phyloP scores from a whole-genome alignment of 805 yeast genomes.

The Maudiozyma pseudohumilis region DNA sequence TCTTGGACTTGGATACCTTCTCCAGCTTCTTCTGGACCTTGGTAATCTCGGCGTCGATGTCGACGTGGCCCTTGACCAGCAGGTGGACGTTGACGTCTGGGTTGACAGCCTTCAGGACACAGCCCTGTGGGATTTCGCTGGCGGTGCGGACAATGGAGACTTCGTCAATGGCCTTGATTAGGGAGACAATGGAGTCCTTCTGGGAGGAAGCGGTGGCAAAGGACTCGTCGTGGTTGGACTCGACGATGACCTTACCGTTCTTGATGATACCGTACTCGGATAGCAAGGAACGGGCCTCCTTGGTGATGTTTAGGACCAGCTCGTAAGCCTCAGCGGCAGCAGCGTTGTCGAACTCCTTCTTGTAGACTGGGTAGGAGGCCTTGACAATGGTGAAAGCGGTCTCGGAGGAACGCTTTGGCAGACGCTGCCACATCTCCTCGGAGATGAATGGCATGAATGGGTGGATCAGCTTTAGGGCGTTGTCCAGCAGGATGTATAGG shows the following conservation, averaged over 20 bases:
- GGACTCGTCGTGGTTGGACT: slow-evolving; percentile 41
- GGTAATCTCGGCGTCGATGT: slow-evolving; percentile 78
- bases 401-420: slow-evolving; percentile 78
- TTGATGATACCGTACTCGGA: slow-evolving; percentile 84
- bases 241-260: slow-evolving; percentile 79
- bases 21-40: slow-evolving; percentile 73
- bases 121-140: slow-evolving; percentile 71
- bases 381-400: slow-evolving; percentile 59
- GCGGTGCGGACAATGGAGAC: slow-evolving; percentile 51
- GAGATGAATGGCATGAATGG: slow-evolving; percentile 98
- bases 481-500: slow-evolving; percentile 83
- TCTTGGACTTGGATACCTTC: slow-evolving; percentile 50
- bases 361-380: slow-evolving; percentile 69
- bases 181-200: slow-evolving; percentile 76
- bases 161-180: slow-evolving; percentile 81
- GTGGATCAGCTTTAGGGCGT: slow-evolving; percentile 83
- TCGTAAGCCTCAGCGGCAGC: slow-evolving; percentile 70
- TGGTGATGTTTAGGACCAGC: slow-evolving; percentile 74
- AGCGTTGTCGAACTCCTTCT: slow-evolving; percentile 48
- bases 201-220: slow-evolving; percentile 53
- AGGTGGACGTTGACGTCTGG: slow-evolving; percentile 80
- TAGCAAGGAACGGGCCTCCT: slow-evolving; percentile 83
- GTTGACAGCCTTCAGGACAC: slow-evolving; percentile 74
- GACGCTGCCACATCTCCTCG: slow-evolving; percentile 98
- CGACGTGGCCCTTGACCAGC: slow-evolving; percentile 89